Evolutionary conservation across 306 rosid species (phyloP).

Genomic region (Ormosia emarginata): DNA sequence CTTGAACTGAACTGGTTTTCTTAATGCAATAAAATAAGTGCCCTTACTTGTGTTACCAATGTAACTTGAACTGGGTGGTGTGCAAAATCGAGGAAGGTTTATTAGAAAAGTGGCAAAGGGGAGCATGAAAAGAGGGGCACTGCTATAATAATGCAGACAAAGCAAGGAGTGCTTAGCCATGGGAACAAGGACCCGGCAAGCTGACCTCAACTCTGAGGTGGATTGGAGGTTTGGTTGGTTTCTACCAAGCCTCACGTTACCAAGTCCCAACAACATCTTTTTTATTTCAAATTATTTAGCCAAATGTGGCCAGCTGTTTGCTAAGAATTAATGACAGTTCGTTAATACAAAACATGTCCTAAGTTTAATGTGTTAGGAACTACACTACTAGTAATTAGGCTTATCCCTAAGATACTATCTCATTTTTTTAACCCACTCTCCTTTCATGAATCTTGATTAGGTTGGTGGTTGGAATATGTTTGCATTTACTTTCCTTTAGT

Average conservation of each 20-base stretch:
- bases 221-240: conserved; percentile 44
- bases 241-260: conserved; percentile 2
- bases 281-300: neutral
- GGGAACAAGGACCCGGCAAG: conserved; percentile 69
- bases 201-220: conserved; percentile 42
- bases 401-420: conserved; percentile 5
- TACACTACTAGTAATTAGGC: neutral
- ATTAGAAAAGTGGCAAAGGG: conserved; percentile 57
- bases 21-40: conserved; percentile 23
- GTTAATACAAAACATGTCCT: neutral
- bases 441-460: neutral
- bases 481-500: neutral
- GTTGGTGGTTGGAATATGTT: conserved; percentile 1
- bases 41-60: conserved; percentile 8
- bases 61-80: conserved; percentile 20
- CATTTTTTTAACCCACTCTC: neutral
- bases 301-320: conserved; percentile 32
- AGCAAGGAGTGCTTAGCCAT: conserved; percentile 39
- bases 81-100: conserved; percentile 21
- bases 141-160: conserved; percentile 53
- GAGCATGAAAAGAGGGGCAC: conserved; percentile 59
- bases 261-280: conserved; percentile 28
- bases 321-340: neutral
- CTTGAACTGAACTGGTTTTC: neutral
- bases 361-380: neutral